These are phyloP conservation scores for Abrus pulchellus DNA, from an alignment of 306 rosid species.

Conservation along the genomic window DNA sequence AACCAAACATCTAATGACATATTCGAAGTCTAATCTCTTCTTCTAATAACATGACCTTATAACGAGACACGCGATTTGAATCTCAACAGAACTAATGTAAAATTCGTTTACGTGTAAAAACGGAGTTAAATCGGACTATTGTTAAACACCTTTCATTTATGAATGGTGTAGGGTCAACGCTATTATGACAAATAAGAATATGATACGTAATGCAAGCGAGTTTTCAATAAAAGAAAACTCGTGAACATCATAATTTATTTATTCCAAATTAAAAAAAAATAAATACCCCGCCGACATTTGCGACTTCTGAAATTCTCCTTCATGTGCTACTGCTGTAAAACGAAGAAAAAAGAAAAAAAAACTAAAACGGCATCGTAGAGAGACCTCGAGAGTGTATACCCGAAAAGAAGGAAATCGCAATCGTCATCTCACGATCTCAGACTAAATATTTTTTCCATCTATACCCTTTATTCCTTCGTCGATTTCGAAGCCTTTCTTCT, in stretches of 20 bases:
- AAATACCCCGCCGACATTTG: conserved; percentile 2
- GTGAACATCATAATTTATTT: neutral
- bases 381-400: neutral
- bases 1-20: too few species aligned
- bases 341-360: neutral
- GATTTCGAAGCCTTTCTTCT: neutral
- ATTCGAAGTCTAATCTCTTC: too few species aligned
- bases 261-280: neutral
- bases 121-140: neutral
- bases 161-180: too few species aligned
- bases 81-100: neutral
- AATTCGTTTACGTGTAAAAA: too few species aligned
- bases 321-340: neutral
- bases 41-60: too few species aligned
- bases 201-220: neutral
- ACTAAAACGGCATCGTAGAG: conserved; percentile 10
- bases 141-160: too few species aligned
- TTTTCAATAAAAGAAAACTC: neutral
- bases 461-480: neutral
- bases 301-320: neutral
- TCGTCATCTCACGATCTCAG: neutral
- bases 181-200: neutral
- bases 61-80: too few species aligned
- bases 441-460: neutral
- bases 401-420: neutral